These are phyloP conservation scores for Hippophae gyantsensis DNA, from an alignment of 306 rosid genomes.

Conservation along the genomic window DNA sequence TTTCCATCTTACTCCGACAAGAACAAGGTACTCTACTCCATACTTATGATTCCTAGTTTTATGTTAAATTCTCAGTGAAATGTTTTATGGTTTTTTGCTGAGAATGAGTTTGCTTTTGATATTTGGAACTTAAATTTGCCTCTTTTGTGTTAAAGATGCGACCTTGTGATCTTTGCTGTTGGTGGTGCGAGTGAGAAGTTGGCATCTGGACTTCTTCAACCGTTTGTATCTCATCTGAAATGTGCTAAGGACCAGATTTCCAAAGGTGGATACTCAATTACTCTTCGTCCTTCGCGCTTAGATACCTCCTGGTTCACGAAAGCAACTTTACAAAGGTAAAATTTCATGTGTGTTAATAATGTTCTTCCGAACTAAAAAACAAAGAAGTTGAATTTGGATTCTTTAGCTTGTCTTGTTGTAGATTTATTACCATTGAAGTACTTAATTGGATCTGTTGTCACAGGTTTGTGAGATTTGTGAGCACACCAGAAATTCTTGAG, in stretches of 20 bases:
- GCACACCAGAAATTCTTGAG: conserved; percentile 66
- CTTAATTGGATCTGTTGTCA: background rate
- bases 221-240: conserved; percentile 49
- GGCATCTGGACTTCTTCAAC: conserved; percentile 59
- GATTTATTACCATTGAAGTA: background rate
- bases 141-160: conserved; percentile 26
- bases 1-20: too few species aligned
- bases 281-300: conserved; percentile 38
- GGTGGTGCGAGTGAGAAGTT: conserved; percentile 40
- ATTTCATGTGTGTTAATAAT: background rate
- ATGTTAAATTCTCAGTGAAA: too few species aligned
- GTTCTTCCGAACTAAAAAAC: too few species aligned
- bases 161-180: conserved; percentile 36
- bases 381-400: background rate
- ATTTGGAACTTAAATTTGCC: too few species aligned
- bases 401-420: background rate
- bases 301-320: conserved; percentile 48
- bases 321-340: conserved; percentile 50
- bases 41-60: too few species aligned
- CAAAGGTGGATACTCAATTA: conserved; percentile 59
- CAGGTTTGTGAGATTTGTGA: conserved; percentile 66
- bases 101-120: too few species aligned
- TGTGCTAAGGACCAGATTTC: conserved; percentile 52
- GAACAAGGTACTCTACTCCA: too few species aligned
- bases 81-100: too few species aligned